Conservation (phyloP, 345 rosid species). For the Clarkia xantiana region DNA sequence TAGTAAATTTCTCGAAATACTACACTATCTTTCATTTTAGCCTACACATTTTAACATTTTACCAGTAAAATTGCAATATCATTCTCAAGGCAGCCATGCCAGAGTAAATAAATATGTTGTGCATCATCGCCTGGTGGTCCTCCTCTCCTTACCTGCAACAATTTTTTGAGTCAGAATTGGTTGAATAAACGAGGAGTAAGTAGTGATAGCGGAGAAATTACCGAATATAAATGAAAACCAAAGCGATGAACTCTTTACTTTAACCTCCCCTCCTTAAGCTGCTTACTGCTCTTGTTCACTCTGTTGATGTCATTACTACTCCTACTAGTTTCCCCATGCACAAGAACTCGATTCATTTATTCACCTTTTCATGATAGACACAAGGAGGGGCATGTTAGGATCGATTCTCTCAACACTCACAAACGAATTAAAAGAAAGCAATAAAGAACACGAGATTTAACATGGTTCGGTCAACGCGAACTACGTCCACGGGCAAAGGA, state of each 20-base stretch:
- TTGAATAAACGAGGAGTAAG: neutral
- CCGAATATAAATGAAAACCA: conserved; percentile 64
- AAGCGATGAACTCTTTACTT: conserved; percentile 51
- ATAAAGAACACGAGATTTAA: too few species aligned
- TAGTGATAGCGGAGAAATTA: conserved; percentile 17
- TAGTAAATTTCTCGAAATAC: too few species aligned
- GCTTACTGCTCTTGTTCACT: conserved; percentile 17
- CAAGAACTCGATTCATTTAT: conserved; percentile 34
- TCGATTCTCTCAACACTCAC: too few species aligned
- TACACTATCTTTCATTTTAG: too few species aligned
- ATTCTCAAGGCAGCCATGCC: too few species aligned
- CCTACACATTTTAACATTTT: too few species aligned
- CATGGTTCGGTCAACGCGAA: too few species aligned
- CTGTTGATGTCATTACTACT: conserved; percentile 39
- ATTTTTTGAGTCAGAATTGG: conserved; percentile 4
- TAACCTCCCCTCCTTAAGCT: conserved; percentile 34
- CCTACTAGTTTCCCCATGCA: conserved; percentile 39
- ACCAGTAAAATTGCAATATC: too few species aligned
- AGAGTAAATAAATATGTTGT: too few species aligned
- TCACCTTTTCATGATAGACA: conserved; percentile 79
- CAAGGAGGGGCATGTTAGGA: too few species aligned
- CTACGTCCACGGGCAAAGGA: too few species aligned
- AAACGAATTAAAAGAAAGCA: too few species aligned
- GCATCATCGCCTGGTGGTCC: conserved; percentile 18
- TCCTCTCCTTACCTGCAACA: conserved; percentile 50